Base-by-base conservation (phyloP, 805 yeast species). In the Ogataea nakhonphanomensis region DNA sequence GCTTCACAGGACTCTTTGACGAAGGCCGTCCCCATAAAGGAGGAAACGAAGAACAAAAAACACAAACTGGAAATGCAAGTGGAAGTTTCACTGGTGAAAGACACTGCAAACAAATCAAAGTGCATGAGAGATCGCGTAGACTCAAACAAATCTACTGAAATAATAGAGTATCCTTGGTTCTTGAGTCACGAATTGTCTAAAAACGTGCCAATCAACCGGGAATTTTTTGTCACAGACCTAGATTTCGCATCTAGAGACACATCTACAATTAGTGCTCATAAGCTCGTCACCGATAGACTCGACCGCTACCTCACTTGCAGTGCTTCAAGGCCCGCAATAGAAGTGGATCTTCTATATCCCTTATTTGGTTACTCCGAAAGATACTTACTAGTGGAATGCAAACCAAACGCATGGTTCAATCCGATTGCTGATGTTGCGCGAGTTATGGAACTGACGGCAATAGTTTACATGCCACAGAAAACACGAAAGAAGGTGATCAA, bases 391-490 rank as follows among this genome's bases (percentile, higher is more conserved):
- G 72, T 73, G 3, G 59, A 63, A 11, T 76, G 82, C 5, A 76
- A 74, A 44, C 70, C 71, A 44, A 76, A 76, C 39, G 79, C 74
- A 43, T 56, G 53, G n/a, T 66, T 78, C 29, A 79, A 81, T 52
- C 86, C 89, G 4, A 63, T 79, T 33, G 73, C 67, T 35, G 91
- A 84, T 50, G 69, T 83, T 39, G 81, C 78, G 4, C 66, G 66
- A 39, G 54, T 61, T 21, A 73, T 76, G 72, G 76, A 69, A 35
- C 38, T 71, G 26, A 53, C 63, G 11, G 64, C 78, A 0, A 22
- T 54, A 17, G 50, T 57, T 8, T 73, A 60, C 46, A 61, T 76
- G 24, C 78, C 78, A 0, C 58, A 60, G 12, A 55, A 55, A 2
- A 58, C 62, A 29, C 53, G 55, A 29, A 27, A 39, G 6, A 48